Evolutionary conservation across 805 yeast genomes (phyloP), one percentile per base, ranked within the genome.

Genomic region (Candida adriatica): DNA sequence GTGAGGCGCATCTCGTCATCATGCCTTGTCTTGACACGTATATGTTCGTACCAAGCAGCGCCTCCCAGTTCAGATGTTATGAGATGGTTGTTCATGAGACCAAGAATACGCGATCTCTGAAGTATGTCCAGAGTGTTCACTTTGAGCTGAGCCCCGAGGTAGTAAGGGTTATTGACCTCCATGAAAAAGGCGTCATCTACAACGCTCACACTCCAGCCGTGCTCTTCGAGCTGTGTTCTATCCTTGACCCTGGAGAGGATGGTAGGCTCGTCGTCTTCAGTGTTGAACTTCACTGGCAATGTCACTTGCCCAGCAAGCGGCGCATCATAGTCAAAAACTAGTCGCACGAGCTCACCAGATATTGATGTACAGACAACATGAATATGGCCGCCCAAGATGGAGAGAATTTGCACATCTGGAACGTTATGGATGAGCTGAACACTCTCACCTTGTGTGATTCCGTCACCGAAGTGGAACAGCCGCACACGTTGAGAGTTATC

Each of bases 401-500:
- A 39, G 13, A 65, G 39, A 29, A 75, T 61, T 16, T 66, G 49
- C 2, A 73, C 68, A 33, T 64, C 72, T 0, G 86, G 74, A 8
- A 79, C 62, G 43, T 79, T 79, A 43, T 74, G 77, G 6, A 62
- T 45, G 13, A 79, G 38, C 26, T 59, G 61, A 24, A 63, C 68
- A 2, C 73, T 53, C 20, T 51, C 56, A 4, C 61, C 51, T 25
- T 49, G 56, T 15, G 38, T 37, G 8, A 47, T 33, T 8, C 10
- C 8, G 2, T 22, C 22, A 4, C 30, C 35, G 33, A 58, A 56
- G 30, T 59, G 56, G 32, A 70, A 61, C 6, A 72, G 36, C 0
- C 68, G 58, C 2, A 75, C 53, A 6, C 54, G 49, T 33, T 64
- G 71, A 4, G 73, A 60, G 43, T 79, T 79, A 39, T 75, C 82